Evolutionary conservation across 352 stramenopile genomes (phyloP), one percentile per base, ranked within the genome.

Genomic region (Phytophthora niederhauseri): DNA sequence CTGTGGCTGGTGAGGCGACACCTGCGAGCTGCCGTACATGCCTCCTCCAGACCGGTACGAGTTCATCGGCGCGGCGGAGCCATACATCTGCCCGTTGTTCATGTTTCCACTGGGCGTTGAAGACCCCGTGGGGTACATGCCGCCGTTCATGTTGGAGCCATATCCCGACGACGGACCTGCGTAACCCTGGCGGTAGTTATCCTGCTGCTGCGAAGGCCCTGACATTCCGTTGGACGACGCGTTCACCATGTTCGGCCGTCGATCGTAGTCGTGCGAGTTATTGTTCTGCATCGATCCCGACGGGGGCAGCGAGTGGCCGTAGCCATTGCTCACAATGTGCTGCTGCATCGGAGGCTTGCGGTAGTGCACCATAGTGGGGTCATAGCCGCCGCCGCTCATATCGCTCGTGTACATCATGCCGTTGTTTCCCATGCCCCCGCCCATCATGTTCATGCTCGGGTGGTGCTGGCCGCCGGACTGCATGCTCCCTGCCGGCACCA

Each of bases 291-390:
- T 70, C 0, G 70, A 51, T 26, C 62, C 68, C 57, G 66, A 43
- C 48, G 75, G 64, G 11, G 75, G 75, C 41, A 88, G 62, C 30
- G 74, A 62, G 56, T 87, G 76, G 1, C 72, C 75, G 54, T 90
- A 92, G 30, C 71, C 66, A 61, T 70, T 73, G 64, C 58, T 66
- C 45, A 72, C 64, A n/a, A 73, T 45, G 14, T 81, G 75, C 49
- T 75, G 70, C 46, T 78, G 73, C 70, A 77, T 77, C 7, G 64
- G 48, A 48, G 70, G 54, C 48, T 88, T 88, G 48, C 80, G 66
- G 67, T 86, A 86, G 53, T 86, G 80, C 3, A 55, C 68, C 73
- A 80, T 86, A 2, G 73, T 82, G 17, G 80, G 80, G 62, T 87
- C 80, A 61, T 87, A 89, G 17, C 76, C 70, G 9, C 73, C 70